Evolutionary conservation across 2,329 filamentous ascomycete species (phyloP), one percentile per base, ranked within the genome.

Genomic region (Bisporella sp.): DNA sequence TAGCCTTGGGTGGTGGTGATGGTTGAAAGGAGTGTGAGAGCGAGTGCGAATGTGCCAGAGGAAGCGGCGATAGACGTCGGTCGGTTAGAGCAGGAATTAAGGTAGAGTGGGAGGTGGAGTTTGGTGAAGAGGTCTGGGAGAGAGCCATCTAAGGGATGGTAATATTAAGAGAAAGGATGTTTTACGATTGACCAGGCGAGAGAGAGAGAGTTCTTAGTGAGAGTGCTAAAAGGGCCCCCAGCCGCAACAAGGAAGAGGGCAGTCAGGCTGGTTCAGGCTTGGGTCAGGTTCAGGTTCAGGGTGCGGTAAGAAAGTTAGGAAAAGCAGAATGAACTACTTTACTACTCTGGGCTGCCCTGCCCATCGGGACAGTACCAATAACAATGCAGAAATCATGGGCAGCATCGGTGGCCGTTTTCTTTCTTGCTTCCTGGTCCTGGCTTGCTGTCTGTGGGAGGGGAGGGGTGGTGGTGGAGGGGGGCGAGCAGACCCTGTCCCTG

Each of bases 141-240:
- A 48, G 48, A 46, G 54, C 51, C 48, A 54, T 56, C 51, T 49
- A 56, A 48, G 48, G 8, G 21, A 21, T 21, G 21, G 21, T 21
- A 21, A 21, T 21, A 21, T 21, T 21, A 21, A 21, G 21, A 21
- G 21, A 3, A 21, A 21, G 21, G 47, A 31, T 30, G 47, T 32
- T 37, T 28, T 29, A 41, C 13, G 41, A 49, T 42, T 32, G 43
- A 46, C 21, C 9, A 13, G 13, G 35, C 9, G 35, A 39, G 35
- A 39, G 35, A 39, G 35, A 39, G 35, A 39, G 35, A 39, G 35
- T 39, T 9, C 9, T 11, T 9, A 13, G 13, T 39, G 35, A 39
- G 35, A 39, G 9, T 39, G 35, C 9, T 39, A 13, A 13, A 13
- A 13, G 35, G 35, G 35, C 35, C 9, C 35, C 35, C 35, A 39